A percentile compares a stretch with the other conserved stretches of the same genome.
phyloP scores from a whole-genome alignment of 768 basidiomycete species.

The Lactarius akahatsu region DNA sequence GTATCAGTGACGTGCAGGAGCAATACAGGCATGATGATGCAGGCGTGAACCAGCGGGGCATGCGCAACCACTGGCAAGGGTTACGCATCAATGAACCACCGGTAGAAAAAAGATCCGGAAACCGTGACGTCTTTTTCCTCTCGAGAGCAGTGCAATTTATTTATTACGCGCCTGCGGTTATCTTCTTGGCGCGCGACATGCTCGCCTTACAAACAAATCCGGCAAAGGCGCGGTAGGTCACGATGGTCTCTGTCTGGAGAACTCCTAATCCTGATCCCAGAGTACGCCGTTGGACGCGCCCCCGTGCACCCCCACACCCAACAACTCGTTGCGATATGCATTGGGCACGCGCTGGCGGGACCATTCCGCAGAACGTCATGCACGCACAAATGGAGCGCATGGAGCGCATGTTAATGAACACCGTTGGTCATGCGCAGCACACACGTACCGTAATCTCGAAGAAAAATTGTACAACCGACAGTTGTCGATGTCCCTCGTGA shows the following conservation, averaged over 20 bases:
- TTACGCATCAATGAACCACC: too few species aligned
- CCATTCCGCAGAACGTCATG: conserved; percentile 1
- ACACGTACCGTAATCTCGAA: neutral
- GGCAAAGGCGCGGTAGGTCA: neutral
- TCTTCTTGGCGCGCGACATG: too few species aligned
- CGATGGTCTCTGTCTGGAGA: neutral
- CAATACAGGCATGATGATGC: neutral
- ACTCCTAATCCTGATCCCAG: neutral
- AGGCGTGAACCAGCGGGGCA: too few species aligned
- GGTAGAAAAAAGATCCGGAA: neutral
- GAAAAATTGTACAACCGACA: neutral
- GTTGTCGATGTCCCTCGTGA: neutral
- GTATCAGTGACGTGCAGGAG: neutral
- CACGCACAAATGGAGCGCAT: neutral
- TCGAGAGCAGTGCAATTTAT: neutral
- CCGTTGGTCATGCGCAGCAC: conserved; percentile 2
- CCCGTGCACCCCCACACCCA: neutral
- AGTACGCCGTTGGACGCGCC: neutral
- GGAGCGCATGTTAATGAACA: conserved; percentile 1
- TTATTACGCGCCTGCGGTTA: neutral
- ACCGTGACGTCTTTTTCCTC: neutral
- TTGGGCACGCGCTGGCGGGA: neutral
- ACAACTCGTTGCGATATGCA: neutral
- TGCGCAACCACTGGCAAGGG: neutral
- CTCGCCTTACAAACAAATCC: neutral